Base-by-base conservation (phyloP, 768 basidiomycete species). In the Boletellus sp. region DNA sequence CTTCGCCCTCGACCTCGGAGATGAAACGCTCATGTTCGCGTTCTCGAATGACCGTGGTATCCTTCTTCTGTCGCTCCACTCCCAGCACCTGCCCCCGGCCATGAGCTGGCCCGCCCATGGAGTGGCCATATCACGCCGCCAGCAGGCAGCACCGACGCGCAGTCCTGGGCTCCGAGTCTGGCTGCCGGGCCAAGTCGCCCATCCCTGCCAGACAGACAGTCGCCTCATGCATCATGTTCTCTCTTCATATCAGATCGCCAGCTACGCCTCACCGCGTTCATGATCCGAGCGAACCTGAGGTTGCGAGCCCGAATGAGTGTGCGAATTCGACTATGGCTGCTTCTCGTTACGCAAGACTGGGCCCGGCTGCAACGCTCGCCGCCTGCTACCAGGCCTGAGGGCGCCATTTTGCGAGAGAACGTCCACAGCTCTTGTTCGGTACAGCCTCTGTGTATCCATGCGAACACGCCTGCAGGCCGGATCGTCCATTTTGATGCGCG, bases 401-500 rank as follows among this genome's bases (percentile, higher is more conserved):
- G 45, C 48, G 44, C 52, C 50, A 40, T 35, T 26, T 59, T 50
- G 48, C 48, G 37, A 47, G 32, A 49, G 47, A 38, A 19, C 11
- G 10, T 23, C 36, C 54, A 52, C 52, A 51, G 24, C 34, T 42
- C 38, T 42, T 13, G 17, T 8, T 20, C 6, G 3, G 63, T 58
- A 65, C 61, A 61, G 62, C 62, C 62, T 56, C 50, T 51, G 34
- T 35, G 28, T 28, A 28, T 64, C 57, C 50, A 39, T 26, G 53
- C 46, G 52, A 47, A 51, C 55, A 52, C 56, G 61, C 61, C 66
- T 70, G 63, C 53, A 55, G 50, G 54, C 54, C 51, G 45, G 39
- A 36, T 54, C 66, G 70, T 67, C 66, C 66, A 67, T 67, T 67
- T 41, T 67, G 66, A 67, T 67, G 68, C 68, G 66, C 66, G 68